Evolutionary conservation across 345 rosid species (phyloP), one percentile per base, ranked within the genome.

Genomic region (Kernera saxatilis): DNA sequence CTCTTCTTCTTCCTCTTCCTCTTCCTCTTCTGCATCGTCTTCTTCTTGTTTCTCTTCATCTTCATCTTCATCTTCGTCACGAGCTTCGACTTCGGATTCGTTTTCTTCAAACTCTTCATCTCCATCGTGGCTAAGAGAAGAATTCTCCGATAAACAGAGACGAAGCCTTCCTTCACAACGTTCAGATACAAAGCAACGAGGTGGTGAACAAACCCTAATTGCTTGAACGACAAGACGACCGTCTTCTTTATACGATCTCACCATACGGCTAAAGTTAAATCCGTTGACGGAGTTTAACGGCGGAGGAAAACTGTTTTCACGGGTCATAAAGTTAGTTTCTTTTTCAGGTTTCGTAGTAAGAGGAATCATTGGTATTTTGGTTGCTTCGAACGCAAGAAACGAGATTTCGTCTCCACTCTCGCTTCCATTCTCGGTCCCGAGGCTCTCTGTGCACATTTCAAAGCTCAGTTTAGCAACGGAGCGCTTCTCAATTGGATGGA

Each of bases 371-470:
- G 60, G 15, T 27, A 39, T 53, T 58, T 41, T 74, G 1, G 27
- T 54, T 25, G 43, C 63, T 62, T 75, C 74, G 0, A 62, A 1
- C 1, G 80, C 73, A 77, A 78, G 61, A 48, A 65, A 73, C 49
- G 78, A 63, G 32, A 82, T 45, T n/a, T 80, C 78, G 26, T 77
- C 84, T 10, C 70, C 67, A 69, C 27, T 72, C 2, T 80, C 82
- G 39, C 80, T 86, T 0, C 98, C 98, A 4, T 82, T 91, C 81
- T 93, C 98, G 43, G 85, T 84, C 4, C 97, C 97, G 1, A 93
- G 76, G 37, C 82, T 86, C 78, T 93, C 98, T 14, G 98, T 93
- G 79, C 98, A 93, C 85, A 89, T 84, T 75, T 86, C 87, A 8
- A 91, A 81, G 80, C 96, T 88, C 2, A 93, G 84, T 40, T 17